Conservation (phyloP, 495 filamentous ascomycete species). For the Tuber aestivum region DNA sequence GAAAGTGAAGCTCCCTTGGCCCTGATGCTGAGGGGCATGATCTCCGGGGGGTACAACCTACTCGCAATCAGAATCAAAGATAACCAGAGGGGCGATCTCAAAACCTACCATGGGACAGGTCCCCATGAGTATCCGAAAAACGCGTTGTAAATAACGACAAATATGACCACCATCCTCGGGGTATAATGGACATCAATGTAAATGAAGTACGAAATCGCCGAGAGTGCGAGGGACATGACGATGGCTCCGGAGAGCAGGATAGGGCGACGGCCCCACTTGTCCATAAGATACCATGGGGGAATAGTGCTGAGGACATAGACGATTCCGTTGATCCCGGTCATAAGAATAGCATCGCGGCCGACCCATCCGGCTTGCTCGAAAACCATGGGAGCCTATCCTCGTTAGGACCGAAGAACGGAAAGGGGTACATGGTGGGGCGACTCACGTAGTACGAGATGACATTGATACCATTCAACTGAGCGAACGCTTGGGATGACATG, state of each 20-base stretch:
- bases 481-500: slow-evolving; percentile 95
- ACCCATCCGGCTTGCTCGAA: slow-evolving; percentile 94
- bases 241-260: slow-evolving; percentile 89
- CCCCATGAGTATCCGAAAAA: slow-evolving; percentile 99
- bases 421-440: neutral
- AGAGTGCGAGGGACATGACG: slow-evolving; percentile 85
- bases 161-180: slow-evolving; percentile 76
- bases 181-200: slow-evolving; percentile 74
- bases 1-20: slow-evolving; percentile 97
- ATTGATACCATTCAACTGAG: slow-evolving; percentile 97
- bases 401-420: slow-evolving; percentile 4
- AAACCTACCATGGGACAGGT: slow-evolving; percentile 75
- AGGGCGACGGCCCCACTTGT: slow-evolving; percentile 80
- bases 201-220: slow-evolving; percentile 90
- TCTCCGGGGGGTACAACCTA: slow-evolving; percentile 85
- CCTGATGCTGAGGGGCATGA: slow-evolving; percentile 90
- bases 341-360: slow-evolving; percentile 83
- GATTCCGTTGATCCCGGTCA: slow-evolving; percentile 95
- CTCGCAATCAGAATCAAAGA: neutral
- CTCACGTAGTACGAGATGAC: slow-evolving; percentile 88
- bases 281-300: slow-evolving; percentile 95
- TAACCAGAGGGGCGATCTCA: neutral
- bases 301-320: slow-evolving; percentile 86
- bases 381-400: slow-evolving; percentile 65
- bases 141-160: slow-evolving; percentile 98